Conservation (phyloP, 2,329 filamentous ascomycete species). For the Fusarium sp. region DNA sequence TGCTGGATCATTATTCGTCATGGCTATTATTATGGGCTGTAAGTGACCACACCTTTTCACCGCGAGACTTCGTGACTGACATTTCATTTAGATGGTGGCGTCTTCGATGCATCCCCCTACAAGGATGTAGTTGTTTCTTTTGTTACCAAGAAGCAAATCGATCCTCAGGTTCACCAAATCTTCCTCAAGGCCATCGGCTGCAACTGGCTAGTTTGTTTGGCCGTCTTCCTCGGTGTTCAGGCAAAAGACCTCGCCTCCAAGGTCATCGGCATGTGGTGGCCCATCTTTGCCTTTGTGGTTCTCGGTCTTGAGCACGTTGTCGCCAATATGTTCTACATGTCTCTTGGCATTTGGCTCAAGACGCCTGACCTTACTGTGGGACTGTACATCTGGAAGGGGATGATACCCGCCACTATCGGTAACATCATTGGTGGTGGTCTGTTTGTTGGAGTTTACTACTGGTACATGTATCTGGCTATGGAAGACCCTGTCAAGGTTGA, state of each 20-base stretch:
- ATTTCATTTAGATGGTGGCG: conserved; percentile 54
- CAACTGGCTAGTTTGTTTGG: conserved; percentile 71
- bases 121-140: conserved; percentile 59
- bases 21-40: conserved; percentile 61
- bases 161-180: conserved; percentile 64
- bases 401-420: conserved; percentile 65
- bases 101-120: conserved; percentile 60
- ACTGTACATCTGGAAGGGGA: conserved; percentile 69
- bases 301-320: conserved; percentile 69
- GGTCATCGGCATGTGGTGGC: conserved; percentile 68
- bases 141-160: conserved; percentile 63
- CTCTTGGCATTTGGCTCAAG: conserved; percentile 63
- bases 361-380: conserved; percentile 60
- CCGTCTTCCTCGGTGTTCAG: conserved; percentile 62
- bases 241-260: conserved; percentile 66
- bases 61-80: neutral
- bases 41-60: neutral
- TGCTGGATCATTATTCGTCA: conserved; percentile 62
- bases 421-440: conserved; percentile 67
- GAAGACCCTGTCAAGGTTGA: conserved; percentile 34
- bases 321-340: conserved; percentile 69
- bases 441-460: conserved; percentile 61
- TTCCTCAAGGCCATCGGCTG: conserved; percentile 68
- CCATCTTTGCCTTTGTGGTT: conserved; percentile 67
- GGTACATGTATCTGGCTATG: conserved; percentile 43